Conservation (phyloP, 257 asterid species). For the Handroanthus guayacan region DNA sequence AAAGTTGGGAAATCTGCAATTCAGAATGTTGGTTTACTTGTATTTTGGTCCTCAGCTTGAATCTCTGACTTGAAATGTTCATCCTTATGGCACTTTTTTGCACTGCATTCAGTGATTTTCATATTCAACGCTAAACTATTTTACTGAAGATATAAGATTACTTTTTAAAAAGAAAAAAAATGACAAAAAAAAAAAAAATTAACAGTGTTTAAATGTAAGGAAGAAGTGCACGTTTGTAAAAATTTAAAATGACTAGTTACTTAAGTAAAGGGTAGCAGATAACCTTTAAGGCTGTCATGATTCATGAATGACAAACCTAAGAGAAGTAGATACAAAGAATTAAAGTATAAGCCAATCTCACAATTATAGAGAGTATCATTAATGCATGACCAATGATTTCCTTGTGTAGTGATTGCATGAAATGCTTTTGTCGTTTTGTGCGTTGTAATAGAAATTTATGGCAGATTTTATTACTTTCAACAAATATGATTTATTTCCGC, state of each 20-base stretch:
- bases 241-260: neutral
- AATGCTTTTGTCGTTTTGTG: neutral
- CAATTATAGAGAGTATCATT: neutral
- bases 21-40: neutral
- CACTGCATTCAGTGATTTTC: constrained; percentile 6
- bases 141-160: neutral
- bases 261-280: neutral
- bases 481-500: neutral
- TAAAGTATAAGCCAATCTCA: neutral
- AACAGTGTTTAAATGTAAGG: neutral
- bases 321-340: neutral
- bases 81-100: neutral
- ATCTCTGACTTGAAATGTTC: neutral
- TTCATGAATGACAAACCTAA: neutral
- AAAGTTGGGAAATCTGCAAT: neutral
- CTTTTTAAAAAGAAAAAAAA: too few relatives aligned
- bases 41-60: neutral
- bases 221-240: neutral
- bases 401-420: constrained; percentile 1
- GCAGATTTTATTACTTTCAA: neutral
- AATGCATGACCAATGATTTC: neutral
- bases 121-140: neutral
- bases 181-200: neutral
- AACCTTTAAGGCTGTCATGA: neutral
- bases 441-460: neutral